Evolutionary conservation across 2,329 filamentous ascomycete genomes (phyloP).

Genomic region (Canariomyces notabilis): DNA sequence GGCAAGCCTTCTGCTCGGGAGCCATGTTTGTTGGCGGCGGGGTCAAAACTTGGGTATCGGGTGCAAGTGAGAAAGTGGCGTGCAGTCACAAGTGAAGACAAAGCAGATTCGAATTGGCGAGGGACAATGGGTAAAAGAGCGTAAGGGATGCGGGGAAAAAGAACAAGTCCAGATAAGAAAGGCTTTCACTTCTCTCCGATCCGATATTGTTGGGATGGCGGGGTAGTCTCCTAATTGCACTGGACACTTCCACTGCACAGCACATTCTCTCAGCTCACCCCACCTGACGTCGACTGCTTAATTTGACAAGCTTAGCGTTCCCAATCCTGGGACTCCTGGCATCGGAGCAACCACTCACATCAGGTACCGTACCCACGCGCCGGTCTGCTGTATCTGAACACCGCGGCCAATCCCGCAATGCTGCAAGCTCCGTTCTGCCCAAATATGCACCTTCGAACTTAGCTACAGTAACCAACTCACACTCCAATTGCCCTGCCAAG

Average conservation of each 20-base stretch:
- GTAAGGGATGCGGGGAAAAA: conserved; percentile 20
- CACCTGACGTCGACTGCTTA: conserved; percentile 16
- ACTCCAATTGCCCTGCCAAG: too few relatives aligned
- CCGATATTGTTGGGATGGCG: conserved; percentile 17
- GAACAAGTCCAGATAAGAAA: conserved; percentile 2
- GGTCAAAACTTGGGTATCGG: not conserved
- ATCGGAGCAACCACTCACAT: conserved; percentile 5
- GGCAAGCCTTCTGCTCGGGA: conserved; percentile 56
- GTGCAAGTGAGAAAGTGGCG: conserved; percentile 7
- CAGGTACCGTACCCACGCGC: not conserved
- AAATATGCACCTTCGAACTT: too few relatives aligned
- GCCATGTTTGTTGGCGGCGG: conserved; percentile 42
- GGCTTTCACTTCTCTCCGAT: not conserved
- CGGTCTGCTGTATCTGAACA: not conserved
- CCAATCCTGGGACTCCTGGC: too few relatives aligned
- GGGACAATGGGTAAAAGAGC: not conserved
- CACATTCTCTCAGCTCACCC: conserved; percentile 5
- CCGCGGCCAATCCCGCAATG: not conserved
- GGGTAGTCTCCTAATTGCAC: too few relatives aligned
- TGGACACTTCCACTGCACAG: not conserved
- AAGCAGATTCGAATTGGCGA: not conserved
- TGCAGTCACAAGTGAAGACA: not conserved
- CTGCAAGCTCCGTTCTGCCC: too few relatives aligned
- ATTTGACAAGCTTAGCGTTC: not conserved
- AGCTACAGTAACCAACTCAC: not conserved